These are phyloP conservation scores for Trichoderma harzianum DNA, from an alignment of 2,329 filamentous ascomycete genomes.

Conservation along the genomic window DNA sequence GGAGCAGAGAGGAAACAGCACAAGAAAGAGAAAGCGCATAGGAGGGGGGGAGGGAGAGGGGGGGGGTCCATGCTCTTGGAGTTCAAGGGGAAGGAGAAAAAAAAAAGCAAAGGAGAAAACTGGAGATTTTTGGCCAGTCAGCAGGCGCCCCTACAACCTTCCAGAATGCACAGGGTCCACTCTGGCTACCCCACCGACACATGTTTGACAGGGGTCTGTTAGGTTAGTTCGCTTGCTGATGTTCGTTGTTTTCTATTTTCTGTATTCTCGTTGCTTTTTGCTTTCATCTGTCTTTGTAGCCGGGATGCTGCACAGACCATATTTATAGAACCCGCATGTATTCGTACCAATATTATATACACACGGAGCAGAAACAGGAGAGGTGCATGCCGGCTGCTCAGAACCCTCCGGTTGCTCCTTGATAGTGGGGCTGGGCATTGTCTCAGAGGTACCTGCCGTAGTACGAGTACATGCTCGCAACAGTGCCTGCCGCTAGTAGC, in stretches of 20 bases:
- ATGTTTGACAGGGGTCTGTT: constrained; percentile 32
- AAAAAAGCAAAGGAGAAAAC: background rate
- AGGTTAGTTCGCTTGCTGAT: constrained; percentile 23
- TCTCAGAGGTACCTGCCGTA: background rate
- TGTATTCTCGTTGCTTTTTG: background rate
- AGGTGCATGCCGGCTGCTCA: background rate
- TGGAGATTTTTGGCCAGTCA: constrained; percentile 22
- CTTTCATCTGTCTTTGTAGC: background rate
- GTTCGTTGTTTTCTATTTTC: background rate
- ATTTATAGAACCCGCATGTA: background rate
- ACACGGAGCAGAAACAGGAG: background rate
- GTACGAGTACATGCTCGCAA: background rate
- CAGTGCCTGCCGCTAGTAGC: background rate
- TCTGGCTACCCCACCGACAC: constrained; percentile 23
- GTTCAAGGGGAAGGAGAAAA: background rate
- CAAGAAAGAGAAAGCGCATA: background rate
- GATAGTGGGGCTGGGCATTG: background rate
- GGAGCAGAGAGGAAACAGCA: background rate
- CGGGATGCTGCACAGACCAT: background rate
- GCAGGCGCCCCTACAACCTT: background rate
- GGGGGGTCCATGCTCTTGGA: background rate
- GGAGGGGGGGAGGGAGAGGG: background rate
- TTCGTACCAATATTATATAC: background rate
- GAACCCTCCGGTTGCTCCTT: background rate
- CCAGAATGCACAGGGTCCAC: constrained; percentile 25